phyloP scores from a whole-genome alignment of 2,329 filamentous ascomycete species.

The Sporothrix inflata region DNA sequence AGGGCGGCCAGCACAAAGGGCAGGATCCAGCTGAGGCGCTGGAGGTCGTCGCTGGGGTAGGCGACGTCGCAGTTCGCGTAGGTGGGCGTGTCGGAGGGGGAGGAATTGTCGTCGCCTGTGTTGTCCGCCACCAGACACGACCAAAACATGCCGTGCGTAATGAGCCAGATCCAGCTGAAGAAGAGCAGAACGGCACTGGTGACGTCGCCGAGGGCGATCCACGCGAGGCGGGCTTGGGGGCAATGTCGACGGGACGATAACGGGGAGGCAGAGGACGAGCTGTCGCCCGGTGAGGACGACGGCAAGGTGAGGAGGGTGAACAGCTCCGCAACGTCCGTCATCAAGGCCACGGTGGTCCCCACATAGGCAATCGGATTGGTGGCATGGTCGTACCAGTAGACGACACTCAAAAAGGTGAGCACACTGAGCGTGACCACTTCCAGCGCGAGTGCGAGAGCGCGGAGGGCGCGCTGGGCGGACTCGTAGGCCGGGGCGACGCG shows the following conservation, averaged over 20 bases:
- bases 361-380: slow-evolving; percentile 13
- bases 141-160: slow-evolving; percentile 21
- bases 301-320: background rate
- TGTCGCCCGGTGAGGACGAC: background rate
- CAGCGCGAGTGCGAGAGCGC: background rate
- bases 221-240: slow-evolving; percentile 2
- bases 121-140: background rate
- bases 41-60: slow-evolving; percentile 10
- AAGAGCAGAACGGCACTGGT: slow-evolving; percentile 4
- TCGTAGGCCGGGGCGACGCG: background rate
- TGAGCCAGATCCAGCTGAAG: slow-evolving; percentile 21
- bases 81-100: background rate
- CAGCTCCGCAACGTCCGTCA: slow-evolving; percentile 9
- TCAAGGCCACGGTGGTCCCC: background rate
- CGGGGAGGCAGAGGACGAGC: background rate
- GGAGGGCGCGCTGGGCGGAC: background rate
- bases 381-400: slow-evolving; percentile 17
- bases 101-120: background rate
- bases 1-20: slow-evolving; percentile 18
- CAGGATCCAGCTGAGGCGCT: slow-evolving; percentile 5
- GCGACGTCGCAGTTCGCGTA: background rate
- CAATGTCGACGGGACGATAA: background rate
- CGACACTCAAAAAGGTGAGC: background rate
- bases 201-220: slow-evolving; percentile 13
- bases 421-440: background rate